Evolutionary conservation across 2,329 filamentous ascomycete genomes (phyloP).

Genomic region (Claviceps paspali): DNA sequence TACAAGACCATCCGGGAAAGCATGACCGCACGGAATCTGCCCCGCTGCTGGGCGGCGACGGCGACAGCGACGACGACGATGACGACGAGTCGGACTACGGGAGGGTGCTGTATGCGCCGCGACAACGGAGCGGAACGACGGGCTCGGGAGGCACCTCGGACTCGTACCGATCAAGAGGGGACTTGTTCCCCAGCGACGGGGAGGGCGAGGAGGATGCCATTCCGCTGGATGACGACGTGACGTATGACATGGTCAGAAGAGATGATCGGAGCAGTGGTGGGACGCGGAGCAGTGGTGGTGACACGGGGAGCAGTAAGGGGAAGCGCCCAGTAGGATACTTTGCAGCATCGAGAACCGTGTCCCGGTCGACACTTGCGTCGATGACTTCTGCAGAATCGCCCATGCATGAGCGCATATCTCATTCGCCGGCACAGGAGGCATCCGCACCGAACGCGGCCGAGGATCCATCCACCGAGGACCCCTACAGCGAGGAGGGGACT

Average conservation of each 20-base stretch:
- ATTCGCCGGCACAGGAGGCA: slow-evolving; percentile 16
- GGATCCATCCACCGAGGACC: slow-evolving; percentile 32
- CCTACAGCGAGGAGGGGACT: slow-evolving; percentile 37
- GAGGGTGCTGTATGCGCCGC: slow-evolving; percentile 15
- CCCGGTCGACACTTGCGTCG: slow-evolving; percentile 42
- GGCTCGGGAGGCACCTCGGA: slow-evolving; percentile 71
- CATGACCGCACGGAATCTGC: slow-evolving; percentile 43
- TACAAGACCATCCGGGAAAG: slow-evolving; percentile 68
- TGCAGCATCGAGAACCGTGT: slow-evolving; percentile 34
- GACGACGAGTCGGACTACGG: slow-evolving; percentile 16
- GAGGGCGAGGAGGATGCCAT: slow-evolving; percentile 84
- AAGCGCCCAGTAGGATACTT: slow-evolving; percentile 30
- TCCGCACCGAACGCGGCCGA: slow-evolving; percentile 22
- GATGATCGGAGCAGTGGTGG: slow-evolving; percentile 54
- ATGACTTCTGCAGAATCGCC: slow-evolving; percentile 20
- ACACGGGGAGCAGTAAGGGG: slow-evolving; percentile 42
- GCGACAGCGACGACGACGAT: slow-evolving; percentile 11
- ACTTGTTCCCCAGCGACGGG: slow-evolving; percentile 77
- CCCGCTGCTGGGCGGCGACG: slow-evolving; percentile 41
- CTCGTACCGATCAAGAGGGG: slow-evolving; percentile 73
- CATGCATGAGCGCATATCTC: slow-evolving; percentile 11
- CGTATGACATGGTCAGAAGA: slow-evolving; percentile 62
- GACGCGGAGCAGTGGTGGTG: slow-evolving; percentile 38
- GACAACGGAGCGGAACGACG: slow-evolving; percentile 59
- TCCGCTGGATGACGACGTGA: slow-evolving; percentile 85